Percentiles rank a stretch among this genome's conserved stretches.
Evolutionary conservation across 495 filamentous ascomycete species (phyloP).

Genomic region (Penicillium tannophilum): DNA sequence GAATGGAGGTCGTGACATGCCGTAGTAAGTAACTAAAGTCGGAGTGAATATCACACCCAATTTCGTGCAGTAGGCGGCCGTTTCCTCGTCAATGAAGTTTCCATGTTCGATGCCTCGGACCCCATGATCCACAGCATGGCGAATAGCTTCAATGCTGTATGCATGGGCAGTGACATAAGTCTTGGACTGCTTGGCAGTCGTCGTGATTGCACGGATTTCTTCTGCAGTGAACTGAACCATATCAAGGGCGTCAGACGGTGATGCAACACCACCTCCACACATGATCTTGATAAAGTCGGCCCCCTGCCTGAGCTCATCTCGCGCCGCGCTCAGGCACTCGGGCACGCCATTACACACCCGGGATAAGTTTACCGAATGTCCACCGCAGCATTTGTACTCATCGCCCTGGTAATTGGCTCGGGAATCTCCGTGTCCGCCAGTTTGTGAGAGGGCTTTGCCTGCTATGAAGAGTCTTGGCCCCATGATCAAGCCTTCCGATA

Average conservation of each 20-base stretch:
- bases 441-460: slow-evolving; percentile 46
- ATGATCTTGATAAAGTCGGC: slow-evolving; percentile 60
- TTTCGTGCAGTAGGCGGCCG: slow-evolving; percentile 43
- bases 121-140: slow-evolving; percentile 52
- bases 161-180: slow-evolving; percentile 58
- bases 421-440: slow-evolving; percentile 55
- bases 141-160: slow-evolving; percentile 49
- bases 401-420: slow-evolving; percentile 29
- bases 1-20: slow-evolving; percentile 43
- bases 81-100: slow-evolving; percentile 51
- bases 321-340: slow-evolving; percentile 44
- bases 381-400: slow-evolving; percentile 42
- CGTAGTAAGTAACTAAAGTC: slow-evolving; percentile 50
- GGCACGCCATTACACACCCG: slow-evolving; percentile 49
- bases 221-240: slow-evolving; percentile 51
- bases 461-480: slow-evolving; percentile 49
- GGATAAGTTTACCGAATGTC: slow-evolving; percentile 23
- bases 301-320: slow-evolving; percentile 51
- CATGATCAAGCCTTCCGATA: slow-evolving; percentile 43
- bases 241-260: slow-evolving; percentile 47
- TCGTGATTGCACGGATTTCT: slow-evolving; percentile 50
- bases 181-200: slow-evolving; percentile 39
- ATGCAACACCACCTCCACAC: slow-evolving; percentile 54
- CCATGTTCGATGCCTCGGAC: slow-evolving; percentile 57
- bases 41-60: slow-evolving; percentile 49